Evolutionary conservation across 192 early-diverging fungal genomes (phyloP), one percentile per base, ranked within the genome.

Genomic region (Linnemannia elongata): DNA sequence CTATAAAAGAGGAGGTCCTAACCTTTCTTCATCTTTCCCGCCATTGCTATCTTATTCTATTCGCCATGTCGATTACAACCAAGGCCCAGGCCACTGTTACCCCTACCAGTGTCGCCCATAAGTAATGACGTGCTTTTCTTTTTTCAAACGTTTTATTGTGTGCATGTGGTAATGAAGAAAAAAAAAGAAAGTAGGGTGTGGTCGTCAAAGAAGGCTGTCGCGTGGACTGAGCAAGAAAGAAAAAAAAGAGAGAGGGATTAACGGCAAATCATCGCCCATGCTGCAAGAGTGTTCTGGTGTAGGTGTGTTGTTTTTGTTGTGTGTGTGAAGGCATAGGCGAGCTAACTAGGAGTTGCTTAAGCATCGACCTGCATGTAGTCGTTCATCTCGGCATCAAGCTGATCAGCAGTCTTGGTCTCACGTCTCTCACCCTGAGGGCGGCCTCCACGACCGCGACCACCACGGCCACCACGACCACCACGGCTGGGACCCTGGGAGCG

Each of bases 331-430:
- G 60, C 27, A 13, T 3, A n/a, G 35, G 13, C 13, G 44, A 27
- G 55, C 27, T 20, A 42, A 44, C 22, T 44, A 2, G 24, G 30
- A 22, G 30, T n/a, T 41, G 6, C 70, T 78, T 81, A 87, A 13
- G 85, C 86, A 63, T 91, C 90, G 55, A 91, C 88, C 33, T 89
- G 88, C 90, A 91, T 91, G 73, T 91, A 91, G 69, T 91, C 90
- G 45, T 70, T 85, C 88, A 91, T 91, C 78, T 91, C 90, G 5
- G 88, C 88, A 71, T 91, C 90, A 73, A 91, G 81, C 77, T 91
- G 82, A 47, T 89, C 88, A 24, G 87, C 83, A 44, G 90, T 91
- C 78, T 89, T 89, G 74, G 79, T 83, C 49, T 82, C 76, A 39
- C 72, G 81, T 80, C 80, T 88, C 49, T 89, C 88, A 36, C 78